Percentiles rank a stretch among this genome's conserved stretches.
These are phyloP conservation scores for Magnolia kwangsiensis DNA, from an alignment of 164 flowering plant species.

Conservation along the genomic window DNA sequence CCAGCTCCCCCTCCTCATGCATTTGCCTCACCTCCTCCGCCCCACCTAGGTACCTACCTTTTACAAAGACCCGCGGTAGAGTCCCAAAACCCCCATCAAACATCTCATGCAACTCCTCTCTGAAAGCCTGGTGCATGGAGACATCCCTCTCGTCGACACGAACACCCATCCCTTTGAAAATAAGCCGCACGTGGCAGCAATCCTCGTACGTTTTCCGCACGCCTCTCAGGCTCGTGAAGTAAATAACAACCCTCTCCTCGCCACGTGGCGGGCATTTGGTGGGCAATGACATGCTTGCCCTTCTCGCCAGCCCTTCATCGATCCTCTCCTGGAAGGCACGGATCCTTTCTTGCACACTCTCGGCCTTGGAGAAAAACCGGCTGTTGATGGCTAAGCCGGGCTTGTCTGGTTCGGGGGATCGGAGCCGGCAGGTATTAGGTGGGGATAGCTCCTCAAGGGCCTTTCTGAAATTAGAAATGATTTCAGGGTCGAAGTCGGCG, in stretches of 20 bases:
- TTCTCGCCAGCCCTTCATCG: conserved; percentile 2
- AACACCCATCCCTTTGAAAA: conserved; percentile 55
- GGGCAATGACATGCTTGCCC: background rate
- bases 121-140: conserved; percentile 81
- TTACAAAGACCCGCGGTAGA: conserved; percentile 73
- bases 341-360: conserved; percentile 11
- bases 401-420: conserved; percentile 12
- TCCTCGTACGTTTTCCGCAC: conserved; percentile 92
- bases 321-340: conserved; percentile 15
- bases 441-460: conserved; percentile 50
- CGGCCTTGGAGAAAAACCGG: background rate
- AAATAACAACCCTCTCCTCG: conserved; percentile 56
- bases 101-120: conserved; percentile 64
- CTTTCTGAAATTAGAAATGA: conserved; percentile 52
- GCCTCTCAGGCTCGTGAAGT: conserved; percentile 86
- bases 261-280: conserved; percentile 22
- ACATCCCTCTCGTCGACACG: conserved; percentile 86
- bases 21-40: conserved; percentile 62
- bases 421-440: conserved; percentile 27
- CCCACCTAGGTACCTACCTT: conserved; percentile 65
- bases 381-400: background rate
- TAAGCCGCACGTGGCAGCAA: conserved; percentile 60
- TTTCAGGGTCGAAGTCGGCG: conserved; percentile 58
- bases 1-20: conserved; percentile 78
- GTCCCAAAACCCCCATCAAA: conserved; percentile 37